phyloP scores from a whole-genome alignment of 2,329 filamentous ascomycete genomes.

The Colletotrichum salicis region DNA sequence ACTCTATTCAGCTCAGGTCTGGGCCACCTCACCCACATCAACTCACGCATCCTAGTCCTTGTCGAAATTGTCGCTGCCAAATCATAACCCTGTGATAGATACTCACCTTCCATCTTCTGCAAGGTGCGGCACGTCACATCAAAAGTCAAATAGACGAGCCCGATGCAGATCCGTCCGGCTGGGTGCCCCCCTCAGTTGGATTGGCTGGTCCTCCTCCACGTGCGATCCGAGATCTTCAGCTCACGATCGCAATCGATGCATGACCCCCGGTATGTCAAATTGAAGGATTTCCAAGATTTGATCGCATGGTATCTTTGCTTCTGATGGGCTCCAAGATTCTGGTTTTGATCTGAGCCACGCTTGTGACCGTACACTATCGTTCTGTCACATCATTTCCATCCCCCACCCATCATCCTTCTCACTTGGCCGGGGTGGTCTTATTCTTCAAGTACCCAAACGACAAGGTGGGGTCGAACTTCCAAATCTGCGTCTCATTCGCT shows the following conservation, averaged over 20 bases:
- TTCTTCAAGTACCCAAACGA: constrained; percentile 41
- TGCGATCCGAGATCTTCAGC: constrained; percentile 18
- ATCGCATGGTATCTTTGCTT: neutral
- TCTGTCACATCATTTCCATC: neutral
- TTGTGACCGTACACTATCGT: neutral
- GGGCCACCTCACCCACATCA: neutral
- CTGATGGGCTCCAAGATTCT: neutral
- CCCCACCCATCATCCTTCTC: too few species aligned
- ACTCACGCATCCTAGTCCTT: neutral
- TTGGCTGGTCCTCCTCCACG: constrained; percentile 6
- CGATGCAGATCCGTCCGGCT: neutral
- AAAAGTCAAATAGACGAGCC: constrained; percentile 9
- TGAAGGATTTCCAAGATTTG: neutral
- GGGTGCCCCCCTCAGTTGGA: neutral
- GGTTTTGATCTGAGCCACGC: neutral
- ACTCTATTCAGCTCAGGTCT: neutral
- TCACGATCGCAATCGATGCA: constrained; percentile 11
- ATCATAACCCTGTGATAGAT: neutral
- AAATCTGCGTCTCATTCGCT: constrained; percentile 8
- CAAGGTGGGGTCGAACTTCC: constrained; percentile 31
- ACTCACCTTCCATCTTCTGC: neutral
- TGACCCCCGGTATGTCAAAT: neutral
- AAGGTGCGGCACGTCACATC: constrained; percentile 9
- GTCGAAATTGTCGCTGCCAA: neutral
- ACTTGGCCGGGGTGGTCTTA: neutral